Base-by-base conservation (phyloP, 2,329 filamentous ascomycete genomes). In the Gaeumannomyces tritici region DNA sequence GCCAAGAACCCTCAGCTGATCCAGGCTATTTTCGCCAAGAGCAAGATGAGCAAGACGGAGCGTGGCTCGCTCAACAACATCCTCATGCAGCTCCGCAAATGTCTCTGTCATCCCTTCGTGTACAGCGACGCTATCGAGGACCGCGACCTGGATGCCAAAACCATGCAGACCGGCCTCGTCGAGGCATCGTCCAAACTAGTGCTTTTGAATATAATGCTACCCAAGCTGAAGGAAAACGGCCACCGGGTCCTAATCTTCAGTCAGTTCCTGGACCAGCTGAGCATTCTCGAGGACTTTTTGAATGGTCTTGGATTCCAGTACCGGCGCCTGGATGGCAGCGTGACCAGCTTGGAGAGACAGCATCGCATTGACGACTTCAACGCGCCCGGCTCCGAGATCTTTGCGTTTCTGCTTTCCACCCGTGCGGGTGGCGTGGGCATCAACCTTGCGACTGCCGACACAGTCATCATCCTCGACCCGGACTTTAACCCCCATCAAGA, bases 401-500 rank as follows among this genome's bases (percentile, higher is more conserved):
- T 98, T 72, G 92, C 89, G 0, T 98, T 99, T 74, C 76, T 99
- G 24, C 81, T 99, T 0, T 98, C 93, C 0, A 99, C 96, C 4
- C 88, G 95, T 66, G 93, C 96, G 24, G 95, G 95, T 62, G 95
- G 96, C 69, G 93, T 99, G 0, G 96, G 95, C 21, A 99, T 99
- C 78, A 99, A 99, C 71, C 81, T 99, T 62, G 95, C 95, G 0
- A 96, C 93, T 9, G 95, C 95, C 3, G 95, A 99, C 71, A 99
- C 95, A 0, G 96, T 99, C 65, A 97, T 99, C 66, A 97, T 99
- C 67, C 86, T 98, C 67, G 93, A 99, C 69, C 91, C 91, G 0
- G 95, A 99, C 71, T 98, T 96, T 79, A 99, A 99, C 65, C 95
- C 95, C 0, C 95, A 99, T 71, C 95, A 99, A 74, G 96, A 99